Conservation (phyloP, 2,329 filamentous ascomycete species). For the Aspergillus unguis region DNA sequence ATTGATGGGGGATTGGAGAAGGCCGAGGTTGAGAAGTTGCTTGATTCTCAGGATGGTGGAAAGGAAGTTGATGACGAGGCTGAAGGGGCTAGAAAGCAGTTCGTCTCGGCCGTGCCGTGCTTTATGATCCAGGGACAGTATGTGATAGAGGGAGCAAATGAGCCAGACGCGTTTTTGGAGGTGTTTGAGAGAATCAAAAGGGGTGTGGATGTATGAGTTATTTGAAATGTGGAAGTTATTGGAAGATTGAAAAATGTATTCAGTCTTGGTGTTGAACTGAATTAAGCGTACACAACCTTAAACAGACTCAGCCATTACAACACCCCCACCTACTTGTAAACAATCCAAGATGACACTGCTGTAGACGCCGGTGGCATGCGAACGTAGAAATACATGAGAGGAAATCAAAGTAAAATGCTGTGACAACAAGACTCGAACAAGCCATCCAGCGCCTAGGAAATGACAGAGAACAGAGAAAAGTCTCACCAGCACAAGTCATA, state of each 20-base stretch:
- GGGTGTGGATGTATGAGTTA: conserved; percentile 14
- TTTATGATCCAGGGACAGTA: conserved; percentile 69
- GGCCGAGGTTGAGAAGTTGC: conserved; percentile 53
- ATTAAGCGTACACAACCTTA: background rate
- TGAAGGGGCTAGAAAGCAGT: conserved; percentile 49
- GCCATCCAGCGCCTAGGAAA: conserved; percentile 1
- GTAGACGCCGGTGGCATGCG: conserved; percentile 17
- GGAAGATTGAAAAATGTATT: background rate
- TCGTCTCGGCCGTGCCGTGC: conserved; percentile 68
- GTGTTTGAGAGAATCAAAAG: conserved; percentile 61
- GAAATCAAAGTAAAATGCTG: conserved; percentile 2
- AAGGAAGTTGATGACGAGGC: conserved; percentile 58
- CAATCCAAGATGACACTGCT: conserved; percentile 4
- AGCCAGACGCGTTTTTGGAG: conserved; percentile 63
- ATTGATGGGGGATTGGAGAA: conserved; percentile 54
- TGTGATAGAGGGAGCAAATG: conserved; percentile 69
- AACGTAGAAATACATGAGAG: conserved; percentile 12
- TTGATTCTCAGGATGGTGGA: conserved; percentile 55
- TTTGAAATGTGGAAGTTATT: background rate
- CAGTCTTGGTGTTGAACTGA: background rate
- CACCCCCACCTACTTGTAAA: background rate
- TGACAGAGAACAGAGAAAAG: background rate
- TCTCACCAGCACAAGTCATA: conserved; percentile 1
- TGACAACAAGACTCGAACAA: background rate
- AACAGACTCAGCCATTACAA: background rate